Conservation (phyloP, 1,284 basidiomycete species). For the Papiliotrema fonsecae region DNA sequence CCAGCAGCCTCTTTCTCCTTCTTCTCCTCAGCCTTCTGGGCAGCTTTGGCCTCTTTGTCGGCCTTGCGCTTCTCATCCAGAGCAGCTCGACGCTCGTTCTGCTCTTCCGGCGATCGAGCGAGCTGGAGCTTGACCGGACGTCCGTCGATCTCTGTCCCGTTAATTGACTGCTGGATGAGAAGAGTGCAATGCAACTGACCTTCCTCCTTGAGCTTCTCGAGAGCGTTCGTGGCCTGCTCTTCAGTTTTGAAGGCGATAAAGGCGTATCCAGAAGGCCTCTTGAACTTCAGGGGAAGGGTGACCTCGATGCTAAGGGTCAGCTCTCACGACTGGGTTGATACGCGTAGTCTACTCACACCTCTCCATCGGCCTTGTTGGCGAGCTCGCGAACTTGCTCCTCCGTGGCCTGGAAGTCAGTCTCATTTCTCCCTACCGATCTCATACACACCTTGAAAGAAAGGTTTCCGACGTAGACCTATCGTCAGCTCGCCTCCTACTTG, state of each 20-base stretch:
- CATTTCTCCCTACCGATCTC: slow-evolving; percentile 2
- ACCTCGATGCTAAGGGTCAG: slow-evolving; percentile 26
- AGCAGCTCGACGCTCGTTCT: slow-evolving; percentile 58
- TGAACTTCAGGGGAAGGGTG: slow-evolving; percentile 36
- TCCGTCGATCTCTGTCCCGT: slow-evolving; percentile 63
- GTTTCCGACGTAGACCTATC: slow-evolving; percentile 47
- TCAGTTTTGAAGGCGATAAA: slow-evolving; percentile 76
- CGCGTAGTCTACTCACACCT: slow-evolving; percentile 32
- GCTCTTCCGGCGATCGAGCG: slow-evolving; percentile 83
- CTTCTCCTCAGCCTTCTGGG: slow-evolving; percentile 10
- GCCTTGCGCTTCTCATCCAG: slow-evolving; percentile 29
- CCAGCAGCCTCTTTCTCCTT: slow-evolving; percentile 15
- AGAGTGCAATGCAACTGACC: slow-evolving; percentile 35
- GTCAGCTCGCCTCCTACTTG: neutral
- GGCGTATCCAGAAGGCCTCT: slow-evolving; percentile 66
- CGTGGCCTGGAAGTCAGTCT: slow-evolving; percentile 23
- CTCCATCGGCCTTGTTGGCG: slow-evolving; percentile 33
- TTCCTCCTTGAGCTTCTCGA: slow-evolving; percentile 76
- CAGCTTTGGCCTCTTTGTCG: slow-evolving; percentile 20
- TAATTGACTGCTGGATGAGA: slow-evolving; percentile 1
- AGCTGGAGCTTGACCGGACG: slow-evolving; percentile 81
- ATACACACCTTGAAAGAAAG: slow-evolving; percentile 34
- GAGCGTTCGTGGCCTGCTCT: slow-evolving; percentile 79
- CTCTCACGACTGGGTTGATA: neutral
- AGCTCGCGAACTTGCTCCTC: slow-evolving; percentile 42